Conservation (phyloP, 441 rosid genomes). For the Bocquillonia castaneifolia region DNA sequence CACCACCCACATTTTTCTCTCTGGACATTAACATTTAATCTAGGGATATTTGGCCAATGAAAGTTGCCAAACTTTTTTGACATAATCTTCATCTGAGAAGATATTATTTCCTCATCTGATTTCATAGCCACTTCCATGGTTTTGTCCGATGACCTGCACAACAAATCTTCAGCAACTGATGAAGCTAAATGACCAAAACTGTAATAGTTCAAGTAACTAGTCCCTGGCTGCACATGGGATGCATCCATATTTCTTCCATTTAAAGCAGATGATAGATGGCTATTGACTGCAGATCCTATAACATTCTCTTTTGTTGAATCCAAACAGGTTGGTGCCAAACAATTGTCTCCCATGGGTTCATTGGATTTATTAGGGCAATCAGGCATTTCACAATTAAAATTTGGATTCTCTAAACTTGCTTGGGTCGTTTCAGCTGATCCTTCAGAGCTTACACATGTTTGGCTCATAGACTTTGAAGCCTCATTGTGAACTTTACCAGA, state of each 20-base stretch:
- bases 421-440: constrained; percentile 65
- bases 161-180: constrained; percentile 57
- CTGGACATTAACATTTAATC: constrained; percentile 34
- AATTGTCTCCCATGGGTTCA: constrained; percentile 26
- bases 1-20: constrained; percentile 99
- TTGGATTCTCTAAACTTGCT: constrained; percentile 38
- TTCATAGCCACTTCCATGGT: constrained; percentile 31
- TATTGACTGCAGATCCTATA: constrained; percentile 28
- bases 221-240: constrained; percentile 31
- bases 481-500: constrained; percentile 34
- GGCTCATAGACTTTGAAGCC: constrained; percentile 36
- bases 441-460: constrained; percentile 50
- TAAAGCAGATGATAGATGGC: constrained; percentile 25
- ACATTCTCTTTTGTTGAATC: constrained; percentile 35
- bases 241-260: constrained; percentile 30
- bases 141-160: constrained; percentile 43
- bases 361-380: constrained; percentile 20
- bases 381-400: constrained; percentile 38
- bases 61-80: constrained; percentile 56
- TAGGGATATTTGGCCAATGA: constrained; percentile 52
- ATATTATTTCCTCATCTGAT: constrained; percentile 62
- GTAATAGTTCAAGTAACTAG: constrained; percentile 61
- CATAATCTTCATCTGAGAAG: constrained; percentile 67
- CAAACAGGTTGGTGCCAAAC: constrained; percentile 33
- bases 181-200: constrained; percentile 71